Base-by-base conservation (phyloP, 2,329 filamentous ascomycete genomes). In the Pyricularia grisea region DNA sequence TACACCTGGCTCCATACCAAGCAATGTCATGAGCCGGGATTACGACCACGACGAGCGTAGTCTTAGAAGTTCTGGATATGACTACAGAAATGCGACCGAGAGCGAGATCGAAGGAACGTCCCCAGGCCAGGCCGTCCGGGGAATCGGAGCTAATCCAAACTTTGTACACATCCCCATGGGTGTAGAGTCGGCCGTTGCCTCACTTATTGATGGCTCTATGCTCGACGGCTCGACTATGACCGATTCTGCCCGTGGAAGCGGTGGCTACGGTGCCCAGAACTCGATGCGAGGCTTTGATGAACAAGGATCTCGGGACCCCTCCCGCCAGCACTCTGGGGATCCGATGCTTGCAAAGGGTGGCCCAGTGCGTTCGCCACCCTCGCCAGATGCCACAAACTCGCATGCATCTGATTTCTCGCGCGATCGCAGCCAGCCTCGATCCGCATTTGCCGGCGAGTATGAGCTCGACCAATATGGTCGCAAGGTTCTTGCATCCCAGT, bases 171-270 rank as follows among this genome's bases (percentile, higher is more conserved):
- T 87, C 1, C 88, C 87, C 1, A 76, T 88, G 42, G 92, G 87
- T 2, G 89, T 97, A 0, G 94, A 97, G 78, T 97, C 94, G 17
- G 92, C 91, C 11, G 94, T 98, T 12, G 94, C 94, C 9, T 97
- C 94, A 20, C 82, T 98, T 7, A 81, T 90, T 1, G 90, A 95
- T 73, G 92, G 93, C 23, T 94, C 93, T 0, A 81, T 85, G 77
- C 77, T 87, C 20, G 85, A 87, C 4, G 85, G 85, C 67, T 96
- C 93, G 2, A 86, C 90, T 14, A 76, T 97, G 68, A 94, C 88
- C 3, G 81, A 80, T 17, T 89, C 87, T 14, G 83, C 81, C 36
- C 79, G 80, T 28, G 77, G 77, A 73, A 81, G 82, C n/a, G 82
- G 84, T 71, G 83, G 85, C 30, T 69, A 50, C 0, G 85, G 83